These are phyloP conservation scores for Phlebiopsis gigantea DNA, from an alignment of 768 basidiomycete genomes.

Conservation along the genomic window DNA sequence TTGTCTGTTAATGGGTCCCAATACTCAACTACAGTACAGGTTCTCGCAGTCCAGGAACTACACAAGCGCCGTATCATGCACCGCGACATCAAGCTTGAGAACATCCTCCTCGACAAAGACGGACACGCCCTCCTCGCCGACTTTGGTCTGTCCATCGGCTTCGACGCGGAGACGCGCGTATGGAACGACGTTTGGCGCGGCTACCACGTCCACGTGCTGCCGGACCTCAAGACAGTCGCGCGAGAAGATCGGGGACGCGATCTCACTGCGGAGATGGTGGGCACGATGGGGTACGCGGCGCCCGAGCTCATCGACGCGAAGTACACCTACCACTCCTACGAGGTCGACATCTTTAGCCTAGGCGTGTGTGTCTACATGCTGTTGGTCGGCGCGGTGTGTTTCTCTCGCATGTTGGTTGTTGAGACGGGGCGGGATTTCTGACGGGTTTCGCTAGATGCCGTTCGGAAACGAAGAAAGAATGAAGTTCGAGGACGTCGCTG, in stretches of 20 bases:
- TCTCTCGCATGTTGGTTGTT: background rate
- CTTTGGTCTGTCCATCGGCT: slow-evolving; percentile 8
- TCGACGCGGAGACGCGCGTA: background rate
- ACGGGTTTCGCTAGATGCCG: slow-evolving; percentile 2
- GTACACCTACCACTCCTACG: slow-evolving; percentile 1
- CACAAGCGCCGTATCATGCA: slow-evolving; percentile 51
- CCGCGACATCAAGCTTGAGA: slow-evolving; percentile 92
- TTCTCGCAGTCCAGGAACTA: slow-evolving; percentile 11
- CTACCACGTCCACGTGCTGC: background rate
- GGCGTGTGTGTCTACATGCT: slow-evolving; percentile 1
- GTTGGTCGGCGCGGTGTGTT: slow-evolving; percentile 1
- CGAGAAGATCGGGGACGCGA: background rate
- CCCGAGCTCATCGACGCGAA: slow-evolving; percentile 3
- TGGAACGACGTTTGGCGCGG: slow-evolving; percentile 4
- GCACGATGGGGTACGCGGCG: slow-evolving; percentile 9
- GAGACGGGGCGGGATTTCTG: background rate
- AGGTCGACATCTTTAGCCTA: slow-evolving; percentile 6
- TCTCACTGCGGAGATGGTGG: background rate
- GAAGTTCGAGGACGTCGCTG: background rate
- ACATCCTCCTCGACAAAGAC: slow-evolving; percentile 12
- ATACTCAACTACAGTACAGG: background rate
- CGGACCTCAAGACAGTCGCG: background rate
- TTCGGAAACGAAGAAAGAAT: background rate
- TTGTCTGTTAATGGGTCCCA: background rate
- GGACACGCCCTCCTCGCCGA: slow-evolving; percentile 6